A percentile compares a stretch with the other conserved stretches of the same genome.
phyloP scores from a whole-genome alignment of 805 yeast species.

The Babjeviella inositovora region DNA sequence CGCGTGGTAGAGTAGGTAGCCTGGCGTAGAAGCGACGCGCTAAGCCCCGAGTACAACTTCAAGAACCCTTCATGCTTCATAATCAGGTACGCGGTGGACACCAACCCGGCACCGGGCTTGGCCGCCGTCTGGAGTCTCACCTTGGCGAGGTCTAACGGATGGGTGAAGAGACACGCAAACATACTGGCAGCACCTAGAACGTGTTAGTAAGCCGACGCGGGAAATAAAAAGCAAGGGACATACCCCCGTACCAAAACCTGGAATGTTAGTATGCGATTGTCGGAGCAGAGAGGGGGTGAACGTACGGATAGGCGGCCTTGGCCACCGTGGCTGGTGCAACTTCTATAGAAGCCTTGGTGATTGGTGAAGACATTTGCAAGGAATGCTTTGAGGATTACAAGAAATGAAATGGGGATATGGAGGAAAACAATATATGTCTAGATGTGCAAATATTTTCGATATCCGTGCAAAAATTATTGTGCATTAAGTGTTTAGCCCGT shows the following conservation, averaged over 20 bases:
- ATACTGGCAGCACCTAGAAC: slow-evolving; percentile 53
- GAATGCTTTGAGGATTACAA: neutral
- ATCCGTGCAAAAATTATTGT: too few relatives aligned
- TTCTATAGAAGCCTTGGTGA: neutral
- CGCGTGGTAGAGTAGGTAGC: slow-evolving; percentile 80
- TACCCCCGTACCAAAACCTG: slow-evolving; percentile 11
- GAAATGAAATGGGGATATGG: too few relatives aligned
- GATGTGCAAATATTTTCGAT: too few relatives aligned
- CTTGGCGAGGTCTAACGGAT: slow-evolving; percentile 77
- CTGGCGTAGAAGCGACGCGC: slow-evolving; percentile 73
- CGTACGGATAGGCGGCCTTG: slow-evolving; percentile 2
- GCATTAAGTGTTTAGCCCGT: too few relatives aligned
- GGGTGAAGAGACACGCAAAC: slow-evolving; percentile 53
- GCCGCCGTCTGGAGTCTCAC: slow-evolving; percentile 75
- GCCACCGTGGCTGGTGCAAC: neutral
- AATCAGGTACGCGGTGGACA: slow-evolving; percentile 44
- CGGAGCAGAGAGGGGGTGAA: neutral
- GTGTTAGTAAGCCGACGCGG: slow-evolving; percentile 13
- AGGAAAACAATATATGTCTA: too few relatives aligned
- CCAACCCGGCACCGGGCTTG: slow-evolving; percentile 44
- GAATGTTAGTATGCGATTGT: slow-evolving; percentile 1
- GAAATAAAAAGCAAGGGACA: slow-evolving; percentile 1
- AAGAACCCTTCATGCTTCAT: slow-evolving; percentile 46
- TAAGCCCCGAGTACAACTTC: slow-evolving; percentile 67
- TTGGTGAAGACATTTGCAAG: neutral